Base-by-base conservation (phyloP, 768 basidiomycete species). In the Psilocybe cyanescens region DNA sequence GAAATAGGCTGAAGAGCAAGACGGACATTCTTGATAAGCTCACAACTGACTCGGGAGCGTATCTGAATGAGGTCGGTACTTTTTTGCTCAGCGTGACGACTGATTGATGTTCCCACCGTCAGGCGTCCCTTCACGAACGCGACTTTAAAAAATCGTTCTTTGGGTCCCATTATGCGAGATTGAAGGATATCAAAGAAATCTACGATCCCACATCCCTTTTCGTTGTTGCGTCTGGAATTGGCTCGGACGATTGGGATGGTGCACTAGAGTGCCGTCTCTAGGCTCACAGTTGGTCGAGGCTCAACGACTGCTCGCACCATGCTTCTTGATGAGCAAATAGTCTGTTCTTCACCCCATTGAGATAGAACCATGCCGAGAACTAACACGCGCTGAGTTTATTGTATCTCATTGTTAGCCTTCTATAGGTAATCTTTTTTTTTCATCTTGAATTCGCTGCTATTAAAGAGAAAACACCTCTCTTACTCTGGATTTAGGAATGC, bases 201-300 rank as follows among this genome's bases (percentile, higher is more conserved):
- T 81, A 83, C 55, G 84, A 86, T 67, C 78, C 82, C 0, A 58
- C 70, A 9, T 73, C 67, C 28, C 57, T 85, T 9, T 86, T 85
- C 65, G 68, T 84, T 4, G 80, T 84, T 16, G 59, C 68, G 0
- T 69, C 73, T 19, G 85, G 83, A 1, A 81, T 86, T 1, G 83
- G 81, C 0, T 81, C 81, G 3, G 82, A 85, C 17, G 75, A 81
- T 1, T 85, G 83, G 82, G 81, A 82, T 63, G 58, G 49, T 46
- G 60, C 49, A 14, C 62, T 75, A 39, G 67, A 66, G 28, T 75
- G 74, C 52, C 70, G 70, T 49, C 58, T 50, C 33, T 59, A 35
- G 33, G 11, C 33, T 11, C 11, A 6, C 1, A 35, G 33, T 35
- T 7, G 33, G 33, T 11, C 33, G 33, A 35, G 33, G 33, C 6